Base-by-base conservation (phyloP, 768 basidiomycete species). In the Chiua virens region DNA sequence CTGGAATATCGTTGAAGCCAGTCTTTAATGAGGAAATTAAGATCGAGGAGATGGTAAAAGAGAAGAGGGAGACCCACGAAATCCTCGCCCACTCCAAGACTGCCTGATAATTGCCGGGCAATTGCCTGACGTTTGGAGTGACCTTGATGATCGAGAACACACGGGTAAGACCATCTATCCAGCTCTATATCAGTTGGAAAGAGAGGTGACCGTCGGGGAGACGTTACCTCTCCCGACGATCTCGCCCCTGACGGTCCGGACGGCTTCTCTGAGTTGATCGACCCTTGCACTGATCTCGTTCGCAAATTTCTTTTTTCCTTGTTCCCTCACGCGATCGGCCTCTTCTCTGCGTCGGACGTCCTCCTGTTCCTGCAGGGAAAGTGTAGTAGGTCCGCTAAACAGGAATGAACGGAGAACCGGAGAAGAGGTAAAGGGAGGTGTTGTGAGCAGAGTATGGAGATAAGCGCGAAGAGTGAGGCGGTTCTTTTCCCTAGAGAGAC, bases 21-120 rank as follows among this genome's bases (percentile, higher is more conserved):
- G 75, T 32, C 95, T 98, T 53, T 37, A 47, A 43, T 35, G 45
- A 59, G 7, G 46, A 27, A 50, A 32, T 42, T 59, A 22, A 55
- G 58, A 44, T 45, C 7, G 46, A 43, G 41, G 27, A 11, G 42
- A 30, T 7, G 14, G 34, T 14, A 32, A n/a, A 38, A 21, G 45
- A n/a, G 36, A 43, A 47, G 35, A 42, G 36, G 42, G 42, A 40
- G 36, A 78, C 93, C 64, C 53, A 96, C 93, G 96, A 96, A 64
- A 98, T 97, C 48, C 95, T 76, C 6, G 89, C 97, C 96, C 97
- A 99, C 69, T 98, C 96, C 8, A 96, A 65, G 41, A 98, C 92
- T 36, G 93, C 89, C 57, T 82, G 78, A 62, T 94, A 98, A 54
- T 95, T 91, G 8, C 74, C 66, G 7, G 97, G 96, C 39, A 99